Conservation (phyloP, 441 rosid genomes). For the Pelargonium australe region DNA sequence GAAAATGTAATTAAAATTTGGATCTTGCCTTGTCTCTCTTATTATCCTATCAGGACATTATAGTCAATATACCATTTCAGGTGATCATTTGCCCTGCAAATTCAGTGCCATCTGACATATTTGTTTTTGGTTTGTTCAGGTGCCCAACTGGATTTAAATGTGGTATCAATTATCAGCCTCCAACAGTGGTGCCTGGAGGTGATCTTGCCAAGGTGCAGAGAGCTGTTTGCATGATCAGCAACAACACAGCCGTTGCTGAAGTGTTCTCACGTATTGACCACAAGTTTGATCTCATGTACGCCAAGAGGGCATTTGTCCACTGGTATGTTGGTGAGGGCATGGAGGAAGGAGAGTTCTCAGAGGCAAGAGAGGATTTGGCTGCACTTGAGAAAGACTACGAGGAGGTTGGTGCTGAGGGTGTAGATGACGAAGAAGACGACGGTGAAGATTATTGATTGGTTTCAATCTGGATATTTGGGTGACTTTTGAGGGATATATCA, state of each 20-base stretch:
- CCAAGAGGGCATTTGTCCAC: constrained; percentile 80
- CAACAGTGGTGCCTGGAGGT: constrained; percentile 72
- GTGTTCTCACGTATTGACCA: constrained; percentile 71
- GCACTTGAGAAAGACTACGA: constrained; percentile 63
- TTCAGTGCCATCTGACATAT: neutral
- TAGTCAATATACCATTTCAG: neutral
- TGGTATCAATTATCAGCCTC: constrained; percentile 83
- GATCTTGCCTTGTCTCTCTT: neutral
- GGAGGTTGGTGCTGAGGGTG: constrained; percentile 77
- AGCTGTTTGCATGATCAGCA: constrained; percentile 88
- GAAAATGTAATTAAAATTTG: too few relatives aligned
- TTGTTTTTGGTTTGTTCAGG: constrained; percentile 29
- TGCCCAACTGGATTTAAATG: constrained; percentile 90
- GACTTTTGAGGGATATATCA: too few relatives aligned
- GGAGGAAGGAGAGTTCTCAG: constrained; percentile 92
- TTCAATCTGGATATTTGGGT: too few relatives aligned
- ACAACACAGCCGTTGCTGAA: constrained; percentile 80
- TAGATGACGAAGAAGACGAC: constrained; percentile 44
- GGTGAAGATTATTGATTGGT: constrained; percentile 42
- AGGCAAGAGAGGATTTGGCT: constrained; percentile 87
- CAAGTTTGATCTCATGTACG: constrained; percentile 81
- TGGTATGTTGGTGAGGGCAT: constrained; percentile 92
- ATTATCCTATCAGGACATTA: neutral
- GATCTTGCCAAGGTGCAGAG: constrained; percentile 79
- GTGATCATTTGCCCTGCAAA: neutral